phyloP scores from a whole-genome alignment of 768 basidiomycete species.

The Sarcomyxa edulis region DNA sequence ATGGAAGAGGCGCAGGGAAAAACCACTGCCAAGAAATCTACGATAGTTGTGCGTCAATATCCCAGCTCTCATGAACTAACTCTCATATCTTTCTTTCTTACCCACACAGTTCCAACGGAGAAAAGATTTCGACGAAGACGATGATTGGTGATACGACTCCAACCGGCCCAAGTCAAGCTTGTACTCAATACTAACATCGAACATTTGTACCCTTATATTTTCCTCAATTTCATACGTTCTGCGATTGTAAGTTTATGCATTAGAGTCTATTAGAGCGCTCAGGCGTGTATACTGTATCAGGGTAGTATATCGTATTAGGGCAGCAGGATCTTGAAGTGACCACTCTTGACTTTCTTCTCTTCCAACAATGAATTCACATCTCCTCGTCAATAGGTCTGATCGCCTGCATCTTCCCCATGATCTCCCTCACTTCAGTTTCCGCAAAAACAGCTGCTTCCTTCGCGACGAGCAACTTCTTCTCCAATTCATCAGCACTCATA shows the following conservation, averaged over 20 bases:
- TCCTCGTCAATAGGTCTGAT: constrained; percentile 31
- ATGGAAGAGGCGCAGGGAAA: constrained; percentile 52
- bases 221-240: too few species aligned
- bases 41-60: constrained; percentile 44
- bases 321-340: too few species aligned
- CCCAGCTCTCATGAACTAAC: constrained; percentile 4
- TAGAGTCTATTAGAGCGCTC: too few species aligned
- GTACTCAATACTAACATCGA: too few species aligned
- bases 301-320: too few species aligned
- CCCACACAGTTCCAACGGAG: constrained; percentile 52
- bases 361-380: too few species aligned
- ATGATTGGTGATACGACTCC: too few species aligned
- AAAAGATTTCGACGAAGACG: constrained; percentile 63
- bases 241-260: too few species aligned
- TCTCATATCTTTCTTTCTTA: constrained; percentile 4
- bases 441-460: constrained; percentile 68
- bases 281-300: too few species aligned
- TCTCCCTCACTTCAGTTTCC: constrained; percentile 69
- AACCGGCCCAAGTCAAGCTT: too few species aligned
- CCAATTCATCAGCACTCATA: constrained; percentile 70
- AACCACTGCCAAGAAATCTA: constrained; percentile 46
- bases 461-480: constrained; percentile 65
- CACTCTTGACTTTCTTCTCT: too few species aligned
- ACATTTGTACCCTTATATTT: too few species aligned
- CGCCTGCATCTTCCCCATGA: constrained; percentile 63